phyloP scores from a whole-genome alignment of 163 green algal species.

The Prototheca wickerhamii region DNA sequence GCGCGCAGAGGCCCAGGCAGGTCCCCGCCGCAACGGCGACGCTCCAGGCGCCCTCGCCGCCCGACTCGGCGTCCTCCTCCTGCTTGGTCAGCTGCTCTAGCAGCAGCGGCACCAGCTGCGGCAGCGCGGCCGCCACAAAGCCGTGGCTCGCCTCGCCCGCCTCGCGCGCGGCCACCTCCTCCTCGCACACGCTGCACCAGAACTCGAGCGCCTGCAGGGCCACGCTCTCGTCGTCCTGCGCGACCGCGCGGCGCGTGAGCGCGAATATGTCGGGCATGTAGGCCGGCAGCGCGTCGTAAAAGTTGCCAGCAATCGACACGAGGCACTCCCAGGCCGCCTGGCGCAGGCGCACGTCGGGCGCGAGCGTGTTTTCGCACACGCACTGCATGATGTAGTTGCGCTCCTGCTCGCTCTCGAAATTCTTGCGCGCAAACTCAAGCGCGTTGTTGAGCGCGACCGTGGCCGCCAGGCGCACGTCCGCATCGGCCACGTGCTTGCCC shows the following conservation, averaged over 20 bases:
- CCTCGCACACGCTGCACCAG: conserved; percentile 80
- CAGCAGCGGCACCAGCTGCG: conserved; percentile 83
- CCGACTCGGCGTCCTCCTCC: conserved; percentile 72
- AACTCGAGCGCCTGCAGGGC: conserved; percentile 96
- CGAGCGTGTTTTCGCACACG: conserved; percentile 76
- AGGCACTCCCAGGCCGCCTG: conserved; percentile 87
- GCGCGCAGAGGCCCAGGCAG: conserved; percentile 75
- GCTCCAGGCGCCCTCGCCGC: conserved; percentile 82
- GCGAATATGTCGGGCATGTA: conserved; percentile 91
- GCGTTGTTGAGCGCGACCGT: conserved; percentile 87
- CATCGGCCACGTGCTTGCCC: conserved; percentile 59
- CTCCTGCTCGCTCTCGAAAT: conserved; percentile 92
- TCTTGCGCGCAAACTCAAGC: conserved; percentile 88
- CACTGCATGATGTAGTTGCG: conserved; percentile 95
- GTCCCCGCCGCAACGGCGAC: conserved; percentile 84
- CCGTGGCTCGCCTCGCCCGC: conserved; percentile 42
- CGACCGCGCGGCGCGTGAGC: conserved; percentile 72
- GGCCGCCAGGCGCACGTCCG: conserved; percentile 81
- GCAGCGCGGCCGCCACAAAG: conserved; percentile 75
- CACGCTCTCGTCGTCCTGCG: conserved; percentile 84
- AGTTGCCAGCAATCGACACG: conserved; percentile 72
- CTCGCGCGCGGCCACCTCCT: conserved; percentile 66
- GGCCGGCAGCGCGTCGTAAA: conserved; percentile 82
- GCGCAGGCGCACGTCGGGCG: conserved; percentile 43
- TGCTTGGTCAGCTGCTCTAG: conserved; percentile 95